Conservation (phyloP, 2,329 filamentous ascomycete species). For the Onygena corvina region DNA sequence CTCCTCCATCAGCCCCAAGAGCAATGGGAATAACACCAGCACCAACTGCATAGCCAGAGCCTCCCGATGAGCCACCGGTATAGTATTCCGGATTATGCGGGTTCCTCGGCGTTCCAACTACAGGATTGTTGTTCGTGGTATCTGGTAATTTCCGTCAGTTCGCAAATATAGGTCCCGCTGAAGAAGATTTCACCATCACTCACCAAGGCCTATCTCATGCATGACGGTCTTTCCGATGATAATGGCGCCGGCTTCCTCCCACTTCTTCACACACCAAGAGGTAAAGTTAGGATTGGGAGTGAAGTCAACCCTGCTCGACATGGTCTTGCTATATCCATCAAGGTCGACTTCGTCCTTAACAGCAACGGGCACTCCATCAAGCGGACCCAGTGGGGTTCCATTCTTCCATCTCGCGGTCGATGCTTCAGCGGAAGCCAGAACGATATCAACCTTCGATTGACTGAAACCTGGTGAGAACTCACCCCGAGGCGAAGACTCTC, state of each 20-base stretch:
- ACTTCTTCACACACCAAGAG: constrained; percentile 57
- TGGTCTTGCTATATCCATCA: constrained; percentile 55
- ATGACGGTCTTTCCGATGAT: constrained; percentile 65
- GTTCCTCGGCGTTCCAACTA: constrained; percentile 63
- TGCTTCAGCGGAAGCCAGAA: constrained; percentile 55
- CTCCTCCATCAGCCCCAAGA: constrained; percentile 64
- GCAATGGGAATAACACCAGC: constrained; percentile 60
- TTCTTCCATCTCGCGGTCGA: constrained; percentile 61
- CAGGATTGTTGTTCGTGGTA: constrained; percentile 70
- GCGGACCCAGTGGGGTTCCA: constrained; percentile 52
- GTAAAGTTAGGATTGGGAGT: constrained; percentile 43
- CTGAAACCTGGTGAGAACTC: constrained; percentile 62
- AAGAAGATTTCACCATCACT: constrained; percentile 17
- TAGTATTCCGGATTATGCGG: constrained; percentile 67
- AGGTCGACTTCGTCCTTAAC: constrained; percentile 72
- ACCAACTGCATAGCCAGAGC: constrained; percentile 57
- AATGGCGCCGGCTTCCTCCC: constrained; percentile 63
- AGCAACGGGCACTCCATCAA: constrained; percentile 73
- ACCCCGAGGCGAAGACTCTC: constrained; percentile 42
- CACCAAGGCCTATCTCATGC: constrained; percentile 65
- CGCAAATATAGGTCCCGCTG: not conserved
- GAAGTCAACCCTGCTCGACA: constrained; percentile 52
- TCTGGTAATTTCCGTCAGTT: constrained; percentile 33
- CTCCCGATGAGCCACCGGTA: constrained; percentile 68
- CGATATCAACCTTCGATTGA: constrained; percentile 50